Percentiles rank a stretch among this genome's conserved stretches.
phyloP scores from a whole-genome alignment of 805 yeast genomes.

The Clavispora vitiphila region DNA sequence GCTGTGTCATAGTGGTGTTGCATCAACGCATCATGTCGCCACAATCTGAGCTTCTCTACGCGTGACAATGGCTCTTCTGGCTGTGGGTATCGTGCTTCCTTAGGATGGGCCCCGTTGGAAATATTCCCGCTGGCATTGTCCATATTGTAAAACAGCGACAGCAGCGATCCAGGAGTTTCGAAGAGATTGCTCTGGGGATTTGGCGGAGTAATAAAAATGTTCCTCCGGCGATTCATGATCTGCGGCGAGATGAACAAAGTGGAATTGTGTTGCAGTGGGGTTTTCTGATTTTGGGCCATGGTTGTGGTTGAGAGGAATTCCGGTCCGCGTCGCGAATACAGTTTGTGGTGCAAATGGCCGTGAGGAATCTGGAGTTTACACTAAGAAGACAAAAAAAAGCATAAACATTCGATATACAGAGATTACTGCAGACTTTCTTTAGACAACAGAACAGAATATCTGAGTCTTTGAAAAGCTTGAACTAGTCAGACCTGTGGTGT shows the following conservation, averaged over 20 bases:
- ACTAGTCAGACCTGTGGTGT: too few species aligned
- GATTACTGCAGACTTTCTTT: too few species aligned
- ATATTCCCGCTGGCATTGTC: conserved; percentile 15
- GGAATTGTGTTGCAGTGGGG: conserved; percentile 61
- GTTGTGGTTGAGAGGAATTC: neutral
- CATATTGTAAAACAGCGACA: conserved; percentile 35
- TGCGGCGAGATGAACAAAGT: conserved; percentile 71
- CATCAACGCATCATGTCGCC: conserved; percentile 92
- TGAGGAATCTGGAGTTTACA: too few species aligned
- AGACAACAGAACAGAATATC: too few species aligned
- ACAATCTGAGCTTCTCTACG: conserved; percentile 77
- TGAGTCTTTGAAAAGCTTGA: too few species aligned
- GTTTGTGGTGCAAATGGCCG: neutral
- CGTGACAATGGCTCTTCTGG: conserved; percentile 53
- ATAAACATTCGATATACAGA: too few species aligned
- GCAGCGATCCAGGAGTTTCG: conserved; percentile 39
- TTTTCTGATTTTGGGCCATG: conserved; percentile 20
- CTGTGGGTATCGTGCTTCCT: conserved; percentile 1
- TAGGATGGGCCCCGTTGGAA: conserved; percentile 1
- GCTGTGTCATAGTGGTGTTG: conserved; percentile 91
- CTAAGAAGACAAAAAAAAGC: too few species aligned
- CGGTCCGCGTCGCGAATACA: neutral
- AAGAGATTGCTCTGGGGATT: conserved; percentile 40
- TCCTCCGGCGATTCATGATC: conserved; percentile 39
- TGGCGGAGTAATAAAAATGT: conserved; percentile 44